phyloP scores from a whole-genome alignment of 176 grass and related monocot genomes.

The Oryza meridionalis region DNA sequence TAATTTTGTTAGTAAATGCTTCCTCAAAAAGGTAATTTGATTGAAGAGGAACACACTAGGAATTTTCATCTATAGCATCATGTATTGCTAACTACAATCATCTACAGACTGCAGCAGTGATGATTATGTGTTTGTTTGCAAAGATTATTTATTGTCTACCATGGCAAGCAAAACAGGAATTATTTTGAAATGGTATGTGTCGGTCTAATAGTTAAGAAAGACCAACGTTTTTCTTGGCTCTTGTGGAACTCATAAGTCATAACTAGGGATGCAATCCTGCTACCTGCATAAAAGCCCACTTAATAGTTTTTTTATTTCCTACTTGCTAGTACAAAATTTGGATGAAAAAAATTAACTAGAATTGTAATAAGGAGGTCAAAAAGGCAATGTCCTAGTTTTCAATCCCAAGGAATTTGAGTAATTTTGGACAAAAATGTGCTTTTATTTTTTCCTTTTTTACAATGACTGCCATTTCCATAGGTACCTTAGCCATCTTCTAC shows the following conservation, averaged over 20 bases:
- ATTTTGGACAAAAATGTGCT: not conserved
- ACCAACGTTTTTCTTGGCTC: not conserved
- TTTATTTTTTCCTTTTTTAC: not conserved
- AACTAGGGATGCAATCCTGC: too few species aligned
- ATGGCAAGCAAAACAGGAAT: not conserved
- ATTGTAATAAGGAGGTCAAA: too few species aligned
- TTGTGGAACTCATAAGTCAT: not conserved
- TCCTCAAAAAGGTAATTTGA: not conserved
- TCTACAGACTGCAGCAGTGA: not conserved
- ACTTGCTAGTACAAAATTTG: too few species aligned
- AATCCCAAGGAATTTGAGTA: not conserved
- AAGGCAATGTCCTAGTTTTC: not conserved
- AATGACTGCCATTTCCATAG: not conserved
- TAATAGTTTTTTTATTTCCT: too few species aligned
- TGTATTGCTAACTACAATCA: not conserved
- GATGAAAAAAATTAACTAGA: too few species aligned
- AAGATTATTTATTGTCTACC: not conserved
- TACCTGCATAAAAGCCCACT: too few species aligned
- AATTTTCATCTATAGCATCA: not conserved
- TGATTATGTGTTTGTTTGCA: not conserved
- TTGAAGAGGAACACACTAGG: not conserved
- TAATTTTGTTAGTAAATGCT: not conserved
- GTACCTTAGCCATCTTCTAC: not conserved
- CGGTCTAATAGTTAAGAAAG: not conserved
- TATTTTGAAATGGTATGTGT: not conserved